Evolutionary conservation across 371 early-diverging fungal species (phyloP), one percentile per base, ranked within the genome.

Genomic region (Saksenaea oblongispora): DNA sequence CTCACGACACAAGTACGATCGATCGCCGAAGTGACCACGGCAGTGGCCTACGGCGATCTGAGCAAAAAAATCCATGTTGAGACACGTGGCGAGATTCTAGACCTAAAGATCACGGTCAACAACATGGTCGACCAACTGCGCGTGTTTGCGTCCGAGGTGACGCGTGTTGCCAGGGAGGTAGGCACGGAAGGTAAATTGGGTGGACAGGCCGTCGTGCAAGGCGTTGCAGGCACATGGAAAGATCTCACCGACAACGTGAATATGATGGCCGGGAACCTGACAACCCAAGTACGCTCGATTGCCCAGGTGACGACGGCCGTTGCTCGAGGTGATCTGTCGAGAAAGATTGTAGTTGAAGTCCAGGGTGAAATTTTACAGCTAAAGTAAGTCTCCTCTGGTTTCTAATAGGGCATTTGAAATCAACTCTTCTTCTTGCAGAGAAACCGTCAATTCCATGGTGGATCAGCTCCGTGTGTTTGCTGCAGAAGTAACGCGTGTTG

Each of bases 241-340:
- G 89, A 89, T 41, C 72, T 88, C 54, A 84, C 84, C 14, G 77
- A 75, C 61, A 82, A 84, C 54, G 80, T 87, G 61, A 89, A 87
- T 64, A 53, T 75, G 56, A 69, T 87, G 86, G 84, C 85, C 0
- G 70, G 65, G 61, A 84, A 82, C 24, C 78, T 86, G 42, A 83
- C 85, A 0, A 65, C 76, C 53, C 89, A 89, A 56, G 85, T 87
- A 15, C 79, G 89, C 34, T 86, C 81, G 57, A 89, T 89, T 59
- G 84, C 84, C 47, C 31, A 39, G 18, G 75, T 76, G 17, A 72
- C 74, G 8, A 72, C 69, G 15, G 76, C 80, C 35, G 72, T 76
- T 17, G 70, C 76, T 41, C 58, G 65, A 13, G 81, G 81, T 56
- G 76, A 80, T 34, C 51, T 80, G 31, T 66, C 64, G 0, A 53